Evolutionary conservation across 768 basidiomycete species (phyloP).

Genomic region (Serendipita sp.): DNA sequence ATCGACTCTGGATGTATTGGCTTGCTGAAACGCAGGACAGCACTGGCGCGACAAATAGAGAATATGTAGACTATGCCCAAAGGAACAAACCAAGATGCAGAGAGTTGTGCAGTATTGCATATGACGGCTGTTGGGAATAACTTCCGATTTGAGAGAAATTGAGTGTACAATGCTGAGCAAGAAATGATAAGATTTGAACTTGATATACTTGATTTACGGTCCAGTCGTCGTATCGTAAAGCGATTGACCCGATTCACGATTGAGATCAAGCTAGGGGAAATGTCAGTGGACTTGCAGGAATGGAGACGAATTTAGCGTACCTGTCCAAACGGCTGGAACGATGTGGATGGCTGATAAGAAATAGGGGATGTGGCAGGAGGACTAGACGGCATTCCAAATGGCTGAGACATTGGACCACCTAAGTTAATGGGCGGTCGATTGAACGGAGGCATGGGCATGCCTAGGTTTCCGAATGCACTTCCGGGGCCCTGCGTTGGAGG

Average conservation of each 20-base stretch:
- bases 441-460: neutral
- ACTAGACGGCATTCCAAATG: neutral
- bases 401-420: neutral
- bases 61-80: no score
- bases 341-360: neutral
- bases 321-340: slow-evolving; percentile 1
- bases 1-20: no score
- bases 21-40: no score
- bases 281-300: neutral
- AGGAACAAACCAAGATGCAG: no score
- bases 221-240: neutral
- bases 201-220: no score
- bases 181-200: no score
- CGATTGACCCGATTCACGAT: neutral
- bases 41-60: no score
- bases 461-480: neutral
- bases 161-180: no score
- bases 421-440: neutral
- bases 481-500: neutral
- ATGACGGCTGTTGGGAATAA: no score
- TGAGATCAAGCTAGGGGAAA: neutral
- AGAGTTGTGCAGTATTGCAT: no score
- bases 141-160: no score
- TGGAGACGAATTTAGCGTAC: neutral
- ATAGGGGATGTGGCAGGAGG: neutral